Evolutionary conservation across 208 protist genomes (phyloP), one percentile per base, ranked within the genome.

Genomic region (Vickermania spadyakhi): DNA sequence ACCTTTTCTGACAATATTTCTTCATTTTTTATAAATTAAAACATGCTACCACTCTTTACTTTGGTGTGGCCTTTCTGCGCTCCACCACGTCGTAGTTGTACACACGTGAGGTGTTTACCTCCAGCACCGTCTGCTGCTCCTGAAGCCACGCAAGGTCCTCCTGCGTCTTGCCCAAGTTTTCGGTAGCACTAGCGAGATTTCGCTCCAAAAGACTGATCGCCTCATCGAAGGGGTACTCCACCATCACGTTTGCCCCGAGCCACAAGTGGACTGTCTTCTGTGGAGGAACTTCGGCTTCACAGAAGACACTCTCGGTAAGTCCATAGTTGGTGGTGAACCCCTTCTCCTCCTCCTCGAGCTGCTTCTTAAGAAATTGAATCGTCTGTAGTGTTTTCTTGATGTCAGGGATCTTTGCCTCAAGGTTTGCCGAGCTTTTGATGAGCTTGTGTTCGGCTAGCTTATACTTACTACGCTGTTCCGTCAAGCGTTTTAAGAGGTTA

Each of bases 161-260:
- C 68, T 95, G 86, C 18, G 88, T 89, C n/a, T 71, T 80, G 13
- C 62, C 61, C 30, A 98, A 57, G 63, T 93, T 96, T 60, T 74
- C 74, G 29, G 78, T 79, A 21, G 89, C 90, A 45, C 79, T 85
- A 21, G 57, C 66, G 31, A 93, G 55, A 63, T 98, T 98, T 49
- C 88, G 89, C 58, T 80, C 70, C 30, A 98, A 79, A 59, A 98
- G 74, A 30, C 80, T 67, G 29, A 75, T 72, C 1, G 97, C 96
- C 72, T 98, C 97, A 4, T 98, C 96, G 62, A 96, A 93, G 13
- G 89, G 86, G 76, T 97, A 99, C 82, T 99, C 97, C 25, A 98
- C 91, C 93, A 98, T 98, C 11, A 98, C 93, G 66, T 98, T 98
- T 2, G 96, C 96, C 13, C 96, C 95, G 18, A 98, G 81, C 93